A percentile compares a stretch with the other conserved stretches of the same genome.
Evolutionary conservation across 805 yeast genomes (phyloP).

Genomic region (Starmerella vaccinii): DNA sequence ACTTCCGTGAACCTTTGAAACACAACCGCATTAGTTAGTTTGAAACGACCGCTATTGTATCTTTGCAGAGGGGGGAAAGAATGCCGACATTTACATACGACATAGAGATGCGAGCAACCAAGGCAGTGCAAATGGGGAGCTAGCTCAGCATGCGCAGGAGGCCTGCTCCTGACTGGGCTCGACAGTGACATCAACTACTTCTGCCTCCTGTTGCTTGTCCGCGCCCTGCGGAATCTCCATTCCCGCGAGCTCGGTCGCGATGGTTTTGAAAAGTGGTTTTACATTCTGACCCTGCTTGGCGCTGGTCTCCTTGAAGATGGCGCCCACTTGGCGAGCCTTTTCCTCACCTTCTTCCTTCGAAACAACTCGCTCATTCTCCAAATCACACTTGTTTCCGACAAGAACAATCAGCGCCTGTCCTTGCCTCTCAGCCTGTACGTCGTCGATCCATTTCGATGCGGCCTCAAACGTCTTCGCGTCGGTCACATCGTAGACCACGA

Average conservation of each 20-base stretch:
- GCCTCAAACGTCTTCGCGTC: conserved; percentile 69
- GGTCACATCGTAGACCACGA: conserved; percentile 88
- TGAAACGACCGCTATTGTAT: too few species aligned
- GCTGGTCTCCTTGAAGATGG: conserved; percentile 82
- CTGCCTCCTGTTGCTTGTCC: conserved; percentile 21
- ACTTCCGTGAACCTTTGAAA: too few species aligned
- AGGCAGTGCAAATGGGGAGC: background rate
- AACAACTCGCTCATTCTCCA: conserved; percentile 73
- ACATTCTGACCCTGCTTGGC: conserved; percentile 94
- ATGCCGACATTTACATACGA: background rate
- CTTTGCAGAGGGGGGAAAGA: too few species aligned
- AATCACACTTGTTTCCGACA: conserved; percentile 88
- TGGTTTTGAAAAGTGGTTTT: conserved; percentile 74
- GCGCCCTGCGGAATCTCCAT: conserved; percentile 37
- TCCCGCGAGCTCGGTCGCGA: conserved; percentile 86
- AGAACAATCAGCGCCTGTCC: conserved; percentile 75
- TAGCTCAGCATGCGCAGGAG: conserved; percentile 23
- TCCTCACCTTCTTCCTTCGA: conserved; percentile 82
- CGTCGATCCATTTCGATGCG: conserved; percentile 86
- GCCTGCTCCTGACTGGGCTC: conserved; percentile 27
- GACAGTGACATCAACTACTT: conserved; percentile 27
- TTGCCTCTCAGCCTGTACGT: conserved; percentile 88
- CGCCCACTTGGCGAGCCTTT: conserved; percentile 61
- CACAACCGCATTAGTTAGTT: too few species aligned
- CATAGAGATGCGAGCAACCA: background rate